phyloP scores from a whole-genome alignment of 768 basidiomycete genomes.

The Suillus occidentalis region DNA sequence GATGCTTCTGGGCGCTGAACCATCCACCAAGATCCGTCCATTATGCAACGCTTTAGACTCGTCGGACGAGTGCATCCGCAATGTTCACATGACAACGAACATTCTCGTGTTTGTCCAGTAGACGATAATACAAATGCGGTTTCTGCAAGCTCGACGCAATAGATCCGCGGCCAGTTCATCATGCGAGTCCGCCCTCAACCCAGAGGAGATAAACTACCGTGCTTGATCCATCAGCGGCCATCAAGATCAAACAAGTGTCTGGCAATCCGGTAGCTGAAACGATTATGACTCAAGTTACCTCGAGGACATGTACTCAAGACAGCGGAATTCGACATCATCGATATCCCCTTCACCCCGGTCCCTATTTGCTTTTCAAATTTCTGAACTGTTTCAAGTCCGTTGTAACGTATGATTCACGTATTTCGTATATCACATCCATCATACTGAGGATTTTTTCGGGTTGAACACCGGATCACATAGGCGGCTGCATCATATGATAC shows the following conservation, averaged over 20 bases:
- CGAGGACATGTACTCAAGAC: not conserved
- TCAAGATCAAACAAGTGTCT: slow-evolving; percentile 26
- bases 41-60: not conserved
- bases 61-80: not conserved
- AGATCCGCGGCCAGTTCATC: not conserved
- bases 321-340: slow-evolving; percentile 1
- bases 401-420: slow-evolving; percentile 30
- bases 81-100: not conserved
- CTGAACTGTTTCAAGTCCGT: slow-evolving; percentile 23
- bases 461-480: not conserved
- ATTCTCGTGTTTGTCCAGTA: not conserved
- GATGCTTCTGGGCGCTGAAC: not conserved
- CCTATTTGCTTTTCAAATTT: slow-evolving; percentile 39
- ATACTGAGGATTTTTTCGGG: not conserved
- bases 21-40: not conserved
- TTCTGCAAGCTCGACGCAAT: not conserved
- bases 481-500: not conserved
- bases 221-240: not conserved
- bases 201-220: not conserved
- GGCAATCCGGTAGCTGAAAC: slow-evolving; percentile 19
- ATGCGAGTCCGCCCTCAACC: not conserved
- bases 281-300: not conserved
- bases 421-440: not conserved
- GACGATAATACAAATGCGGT: not conserved
- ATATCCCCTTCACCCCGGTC: slow-evolving; percentile 20